Evolutionary conservation across 1,284 basidiomycete species (phyloP), one percentile per base, ranked within the genome.

Genomic region (Boletus hoseneyae): DNA sequence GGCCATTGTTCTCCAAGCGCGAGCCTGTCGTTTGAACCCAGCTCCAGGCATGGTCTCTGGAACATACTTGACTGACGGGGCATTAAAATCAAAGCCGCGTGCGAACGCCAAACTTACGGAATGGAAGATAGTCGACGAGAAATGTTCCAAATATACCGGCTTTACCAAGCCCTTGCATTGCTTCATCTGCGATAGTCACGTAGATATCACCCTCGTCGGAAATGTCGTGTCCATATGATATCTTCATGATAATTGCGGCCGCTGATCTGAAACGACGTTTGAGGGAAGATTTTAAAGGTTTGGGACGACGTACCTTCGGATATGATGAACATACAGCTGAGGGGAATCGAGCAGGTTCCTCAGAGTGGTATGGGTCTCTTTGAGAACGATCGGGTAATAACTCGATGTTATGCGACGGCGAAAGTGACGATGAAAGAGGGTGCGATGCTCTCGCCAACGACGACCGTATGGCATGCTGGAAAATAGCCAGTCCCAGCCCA

Each of bases 401-500:
- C 48, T 50, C 7, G 65, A 56, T 2, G 66, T 59, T 16, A 63
- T 54, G 33, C 54, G 67, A 9, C 65, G 56, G 41, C 65, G 67
- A 53, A 78, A 75, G 59, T 78, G 69, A 41, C 73, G 70, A 43
- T 72, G 69, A 47, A 78, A 77, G 19, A 78, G 61, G 2, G 65
- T 63, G 39, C 76, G 67, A 55, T 78, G 75, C 16, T 65, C 62
- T 59, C 66, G 69, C 75, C 75, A 78, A 33, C 58, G 59, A 10
- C 51, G 48, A n/a, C 70, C 71, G 43, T 74, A 77, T 10, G 61
- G 59, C 71, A 73, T 73, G 12, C 71, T 68, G 5, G 74, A 74
- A 58, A 78, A 77, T 1, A 77, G 57, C 73, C 74, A 77, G 52
- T 73, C 66, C 69, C 72, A 77, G 7, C 76, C 75, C 57, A 78